Base-by-base conservation (phyloP, 768 basidiomycete species). In the Lactarius indigo region DNA sequence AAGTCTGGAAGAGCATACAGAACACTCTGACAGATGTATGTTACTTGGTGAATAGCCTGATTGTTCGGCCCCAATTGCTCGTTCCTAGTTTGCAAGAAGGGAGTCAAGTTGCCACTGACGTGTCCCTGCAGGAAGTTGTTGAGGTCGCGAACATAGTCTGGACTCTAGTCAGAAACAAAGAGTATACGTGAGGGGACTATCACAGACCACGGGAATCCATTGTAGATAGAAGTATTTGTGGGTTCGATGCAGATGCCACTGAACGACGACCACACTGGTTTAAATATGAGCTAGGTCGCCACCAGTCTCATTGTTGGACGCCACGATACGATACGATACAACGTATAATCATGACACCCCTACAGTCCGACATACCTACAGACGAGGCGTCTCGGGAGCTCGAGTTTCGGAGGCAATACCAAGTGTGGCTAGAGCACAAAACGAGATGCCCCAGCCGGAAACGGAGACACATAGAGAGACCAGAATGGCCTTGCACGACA, bases 121-220 rank as follows among this genome's bases (percentile, higher is more conserved):
- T 26, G 37, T 15, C 8, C 57, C 37, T 68, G 66, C 26, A 68
- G 55, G 17, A 5, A 60, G 12, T 68, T 68, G 54, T 68, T 68
- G 6, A 68, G 41, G 0, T 64, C 66, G 10, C 50, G 62, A 15
- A 64, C 20, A 20, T 52, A 52, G 17, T 68, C 66, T 68, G 33
- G 8, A 9, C 50, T 15, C 0, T 2, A 1, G 58, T 68, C 58
- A 68, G 58, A 55, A 42, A 56, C 9, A 18, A 23, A 63, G 62
- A 31, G 47, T 20, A 23, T 26, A 12, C 3, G 5, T 18, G 58
- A 26, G 54, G 6, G 4, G 33, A 6, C 15, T 0, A n/a, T 37
- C 2, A n/a, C 66, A 5, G n/a, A 64, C 66, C 58, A 3, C 7
- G 31, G 31, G 31, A 31, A 31, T 33, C 26, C 62, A 59, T 67